phyloP scores from a whole-genome alignment of 768 basidiomycete species.

The Leccinum boreale region DNA sequence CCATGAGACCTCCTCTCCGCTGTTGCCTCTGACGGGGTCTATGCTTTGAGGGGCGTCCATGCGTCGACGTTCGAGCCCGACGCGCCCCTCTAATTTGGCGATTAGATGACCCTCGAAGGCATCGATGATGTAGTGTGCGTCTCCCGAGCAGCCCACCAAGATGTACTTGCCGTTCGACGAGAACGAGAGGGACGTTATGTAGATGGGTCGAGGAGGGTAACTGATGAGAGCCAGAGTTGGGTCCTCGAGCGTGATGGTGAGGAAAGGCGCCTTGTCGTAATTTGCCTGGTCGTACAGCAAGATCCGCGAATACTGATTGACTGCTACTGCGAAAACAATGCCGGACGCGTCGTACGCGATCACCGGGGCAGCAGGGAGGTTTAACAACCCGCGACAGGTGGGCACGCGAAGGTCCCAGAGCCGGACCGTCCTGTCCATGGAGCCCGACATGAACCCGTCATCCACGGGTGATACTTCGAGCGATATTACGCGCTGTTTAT shows the following conservation, averaged over 20 bases:
- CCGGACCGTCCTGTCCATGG: slow-evolving; percentile 91
- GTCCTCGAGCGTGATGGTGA: slow-evolving; percentile 79
- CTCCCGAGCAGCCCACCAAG: slow-evolving; percentile 88
- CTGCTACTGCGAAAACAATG: slow-evolving; percentile 81
- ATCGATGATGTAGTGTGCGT: slow-evolving; percentile 92
- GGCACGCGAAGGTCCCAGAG: slow-evolving; percentile 91
- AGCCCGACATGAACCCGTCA: slow-evolving; percentile 94
- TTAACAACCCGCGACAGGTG: slow-evolving; percentile 73
- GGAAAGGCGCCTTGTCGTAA: slow-evolving; percentile 91
- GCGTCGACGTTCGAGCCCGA: slow-evolving; percentile 73
- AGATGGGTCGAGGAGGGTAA: slow-evolving; percentile 84
- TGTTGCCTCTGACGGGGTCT: slow-evolving; percentile 72
- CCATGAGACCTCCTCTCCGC: slow-evolving; percentile 93
- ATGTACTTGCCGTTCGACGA: slow-evolving; percentile 88
- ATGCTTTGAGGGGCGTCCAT: slow-evolving; percentile 50
- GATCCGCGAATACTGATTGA: slow-evolving; percentile 79
- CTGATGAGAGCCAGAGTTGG: slow-evolving; percentile 68
- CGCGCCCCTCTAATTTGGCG: slow-evolving; percentile 81
- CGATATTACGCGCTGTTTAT: slow-evolving; percentile 85
- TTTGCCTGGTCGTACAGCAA: slow-evolving; percentile 83
- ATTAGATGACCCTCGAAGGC: slow-evolving; percentile 83
- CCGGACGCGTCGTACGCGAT: slow-evolving; percentile 84
- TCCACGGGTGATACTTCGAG: slow-evolving; percentile 90
- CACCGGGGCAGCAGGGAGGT: slow-evolving; percentile 70
- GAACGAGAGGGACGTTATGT: slow-evolving; percentile 89